phyloP scores from a whole-genome alignment of 495 filamentous ascomycete genomes.

The Xylaria sp. region DNA sequence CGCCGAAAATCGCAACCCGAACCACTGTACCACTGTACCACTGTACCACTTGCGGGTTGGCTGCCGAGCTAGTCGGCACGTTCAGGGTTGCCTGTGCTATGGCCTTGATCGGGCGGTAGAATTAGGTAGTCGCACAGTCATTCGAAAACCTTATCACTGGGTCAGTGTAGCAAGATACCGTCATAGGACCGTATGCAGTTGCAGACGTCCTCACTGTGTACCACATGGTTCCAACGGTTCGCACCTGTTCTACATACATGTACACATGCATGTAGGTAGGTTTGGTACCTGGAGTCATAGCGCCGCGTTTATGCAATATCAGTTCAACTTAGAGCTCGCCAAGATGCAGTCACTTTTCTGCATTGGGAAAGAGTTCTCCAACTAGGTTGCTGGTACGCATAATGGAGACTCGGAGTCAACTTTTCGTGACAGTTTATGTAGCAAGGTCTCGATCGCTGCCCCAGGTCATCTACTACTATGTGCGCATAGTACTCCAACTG shows the following conservation, averaged over 20 bases:
- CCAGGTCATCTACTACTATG: background rate
- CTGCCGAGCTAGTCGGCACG: background rate
- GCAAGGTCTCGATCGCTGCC: background rate
- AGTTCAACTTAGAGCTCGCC: background rate
- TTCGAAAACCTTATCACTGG: background rate
- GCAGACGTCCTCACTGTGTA: background rate
- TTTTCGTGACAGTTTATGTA: background rate
- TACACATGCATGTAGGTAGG: too few relatives aligned
- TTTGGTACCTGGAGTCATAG: too few relatives aligned
- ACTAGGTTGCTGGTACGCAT: too few relatives aligned
- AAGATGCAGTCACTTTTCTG: background rate
- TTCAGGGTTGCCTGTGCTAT: background rate
- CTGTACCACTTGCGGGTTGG: constrained; percentile 1
- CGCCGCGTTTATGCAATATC: constrained; percentile 19
- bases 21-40: background rate
- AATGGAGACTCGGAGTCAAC: constrained; percentile 1
- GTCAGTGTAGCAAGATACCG: background rate
- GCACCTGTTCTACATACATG: background rate
- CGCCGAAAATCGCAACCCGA: constrained; percentile 27
- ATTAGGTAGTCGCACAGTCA: background rate
- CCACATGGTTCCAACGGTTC: background rate
- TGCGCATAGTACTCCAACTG: background rate
- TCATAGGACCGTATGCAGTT: background rate
- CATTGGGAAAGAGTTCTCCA: background rate
- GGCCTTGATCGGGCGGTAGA: background rate